Base-by-base conservation (phyloP, 2,329 filamentous ascomycete genomes). In the Clonostachys solani region DNA sequence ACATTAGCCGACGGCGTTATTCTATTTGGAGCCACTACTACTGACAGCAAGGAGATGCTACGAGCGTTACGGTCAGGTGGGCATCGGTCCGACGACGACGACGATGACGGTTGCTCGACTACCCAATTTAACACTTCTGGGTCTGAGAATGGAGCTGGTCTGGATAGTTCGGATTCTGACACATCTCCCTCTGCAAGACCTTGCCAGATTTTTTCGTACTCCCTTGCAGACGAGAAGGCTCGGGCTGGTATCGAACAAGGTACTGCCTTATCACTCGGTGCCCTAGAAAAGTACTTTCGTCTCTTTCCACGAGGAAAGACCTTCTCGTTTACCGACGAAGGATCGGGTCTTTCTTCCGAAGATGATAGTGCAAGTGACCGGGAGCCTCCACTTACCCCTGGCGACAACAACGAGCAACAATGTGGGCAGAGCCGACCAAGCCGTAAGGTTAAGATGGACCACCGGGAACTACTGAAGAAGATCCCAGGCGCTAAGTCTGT, bases 401-500 rank as follows among this genome's bases (percentile, higher is more conserved):
- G 10, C 10, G 23, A 29, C 8, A 29, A 29, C 23, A 29, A 9
- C 23, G 23, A 29, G 23, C 23, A 29, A 29, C 23, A 29, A 29
- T 29, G 8, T 29, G 23, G 23, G 23, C 23, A 29, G 23, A 29
- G 23, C 9, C 23, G 23, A 29, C 23, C 23, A 29, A 29, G 8
- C 23, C 23, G 23, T 4, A 29, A 29, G 9, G 23, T 29, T 29
- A 29, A 29, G 23, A 60, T 64, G 51, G 61, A 63, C 15, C 62
- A 61, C 23, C 54, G 47, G n/a, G 65, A 67, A 43, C 57, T 67
- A 2, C 59, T 68, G 4, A 58, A 60, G 15, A 58, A 56, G 46
- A 59, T 68, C 2, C 59, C 63, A 0, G 62, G 61, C 5, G 65
- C 62, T 2, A 63, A 62, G 38, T 54, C 59, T 3, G 50, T 68